Evolutionary conservation across 2,329 filamentous ascomycete genomes (phyloP), one percentile per base, ranked within the genome.

Genomic region (Apiospora marii): DNA sequence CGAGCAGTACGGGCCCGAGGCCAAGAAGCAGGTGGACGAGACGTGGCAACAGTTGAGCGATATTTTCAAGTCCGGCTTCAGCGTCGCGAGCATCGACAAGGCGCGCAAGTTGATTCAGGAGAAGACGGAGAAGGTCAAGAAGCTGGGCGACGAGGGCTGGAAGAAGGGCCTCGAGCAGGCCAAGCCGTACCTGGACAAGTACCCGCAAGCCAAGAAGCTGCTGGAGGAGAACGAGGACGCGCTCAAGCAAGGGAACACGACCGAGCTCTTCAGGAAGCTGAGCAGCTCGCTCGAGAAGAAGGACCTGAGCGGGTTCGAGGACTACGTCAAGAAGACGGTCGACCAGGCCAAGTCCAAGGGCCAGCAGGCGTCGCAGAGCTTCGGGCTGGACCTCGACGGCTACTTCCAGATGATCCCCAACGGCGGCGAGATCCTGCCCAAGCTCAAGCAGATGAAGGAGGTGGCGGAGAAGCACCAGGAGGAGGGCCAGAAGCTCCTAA

Each of bases 141-240:
- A 92, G 81, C 82, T 94, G 1, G 92, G 92, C 30, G 92, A 94
- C 53, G 87, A 94, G 81, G 90, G 91, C 0, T 95, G 91, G 91
- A 85, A 90, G 75, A 92, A 93, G 84, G 92, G 89, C 0, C 79
- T 93, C 67, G 90, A 94, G 82, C 86, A 93, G 81, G 91, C 90
- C 48, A 91, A 93, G 84, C 92, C 92, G 0, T 89, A 90, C 73
- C 86, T 95, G 0, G 92, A 94, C 76, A 94, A 94, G 86, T 93
- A 90, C 81, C 92, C 92, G n/a, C 85, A 93, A 83, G 83, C 93
- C 73, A 94, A 94, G 85, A 86, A 94, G 81, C 81, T 94, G 0
- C 80, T 95, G 1, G 92, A 94, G 84, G 85, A 92, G 78, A 95
- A 95, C 81, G 86, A 87, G 67, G 90, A 93, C 72, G 82, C 87